A percentile compares a stretch with the other conserved stretches of the same genome.
phyloP scores from a whole-genome alignment of 768 basidiomycete species.

The Exsudoporus frostii region DNA sequence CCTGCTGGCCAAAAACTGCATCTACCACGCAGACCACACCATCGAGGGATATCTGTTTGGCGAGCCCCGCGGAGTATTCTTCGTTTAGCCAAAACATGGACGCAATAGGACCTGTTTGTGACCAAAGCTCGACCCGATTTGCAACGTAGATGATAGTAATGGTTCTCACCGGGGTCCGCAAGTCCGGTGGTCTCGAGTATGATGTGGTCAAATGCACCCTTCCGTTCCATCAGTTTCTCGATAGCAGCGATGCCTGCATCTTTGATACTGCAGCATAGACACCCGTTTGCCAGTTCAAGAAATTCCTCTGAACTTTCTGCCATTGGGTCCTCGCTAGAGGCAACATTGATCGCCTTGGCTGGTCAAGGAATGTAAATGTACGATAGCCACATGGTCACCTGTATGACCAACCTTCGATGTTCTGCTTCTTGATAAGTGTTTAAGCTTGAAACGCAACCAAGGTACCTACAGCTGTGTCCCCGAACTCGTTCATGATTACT shows the following conservation, averaged over 20 bases:
- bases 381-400: neutral
- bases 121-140: conserved; percentile 1
- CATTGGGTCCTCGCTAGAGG: conserved; percentile 59
- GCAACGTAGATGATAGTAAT: neutral
- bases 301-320: conserved; percentile 76
- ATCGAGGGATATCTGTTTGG: conserved; percentile 72
- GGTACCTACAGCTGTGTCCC: conserved; percentile 79
- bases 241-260: conserved; percentile 92
- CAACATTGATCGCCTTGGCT: conserved; percentile 87
- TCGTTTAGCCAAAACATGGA: conserved; percentile 87
- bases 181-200: conserved; percentile 94
- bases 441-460: conserved; percentile 3
- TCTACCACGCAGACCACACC: conserved; percentile 94
- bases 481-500: conserved; percentile 98
- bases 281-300: conserved; percentile 92
- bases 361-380: conserved; percentile 5
- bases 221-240: conserved; percentile 83
- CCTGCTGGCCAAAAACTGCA: conserved; percentile 72
- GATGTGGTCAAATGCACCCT: conserved; percentile 92
- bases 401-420: conserved; percentile 76
- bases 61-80: conserved; percentile 67
- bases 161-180: conserved; percentile 79
- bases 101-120: conserved; percentile 68
- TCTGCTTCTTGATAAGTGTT: conserved; percentile 43
- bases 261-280: conserved; percentile 97